Base-by-base conservation (phyloP, 176 grass and related monocot genomes). In the Rhynchospora breviuscula region DNA sequence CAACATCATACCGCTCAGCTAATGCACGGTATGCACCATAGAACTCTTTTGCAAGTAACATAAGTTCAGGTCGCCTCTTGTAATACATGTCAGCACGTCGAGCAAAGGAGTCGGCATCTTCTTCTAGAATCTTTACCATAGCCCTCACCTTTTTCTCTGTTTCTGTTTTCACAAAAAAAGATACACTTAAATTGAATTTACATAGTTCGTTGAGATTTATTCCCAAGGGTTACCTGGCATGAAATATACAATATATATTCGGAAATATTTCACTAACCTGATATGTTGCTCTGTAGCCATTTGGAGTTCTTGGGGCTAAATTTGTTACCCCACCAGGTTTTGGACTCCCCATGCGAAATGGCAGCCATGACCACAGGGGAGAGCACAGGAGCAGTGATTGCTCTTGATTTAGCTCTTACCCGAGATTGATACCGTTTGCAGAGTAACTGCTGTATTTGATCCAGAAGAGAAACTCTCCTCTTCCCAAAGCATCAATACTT, bases 121-220 rank as follows among this genome's bases (percentile, higher is more conserved):
- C 70, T 54, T 85, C 83, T n/a, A 85, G 56, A 74, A 85, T 58
- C 46, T 85, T 78, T 51, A 85, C 45, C 83, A 85, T 85, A 9
- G 71, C 71, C 35, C 13, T 64, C 58, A 78, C 72, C 8, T 85
- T 85, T 61, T 62, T 78, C 53, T 85, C 83, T 9, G 72, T 62
- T 49, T 85, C 83, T 85, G 69, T 62, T 78, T 18, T 57, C 73
- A 78, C 26, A 18, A 78, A 56, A 71, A n/a, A 71, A 10, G 33
- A 71, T 13, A 78, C 56, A 73, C 6, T 12, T 51, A 73, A 49
- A 62, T 62, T 46, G 12, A 51, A 49, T 51, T 25, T 73, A 73
- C 5, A 49, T 8, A 51, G 23, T 10, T 57, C 31, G 3, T 76
- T 29, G 5, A 77, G 73, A 56, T 78, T 17, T 18, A 7, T 33